Conservation (phyloP, 2,329 filamentous ascomycete genomes). For the Leptographium lundbergii region DNA sequence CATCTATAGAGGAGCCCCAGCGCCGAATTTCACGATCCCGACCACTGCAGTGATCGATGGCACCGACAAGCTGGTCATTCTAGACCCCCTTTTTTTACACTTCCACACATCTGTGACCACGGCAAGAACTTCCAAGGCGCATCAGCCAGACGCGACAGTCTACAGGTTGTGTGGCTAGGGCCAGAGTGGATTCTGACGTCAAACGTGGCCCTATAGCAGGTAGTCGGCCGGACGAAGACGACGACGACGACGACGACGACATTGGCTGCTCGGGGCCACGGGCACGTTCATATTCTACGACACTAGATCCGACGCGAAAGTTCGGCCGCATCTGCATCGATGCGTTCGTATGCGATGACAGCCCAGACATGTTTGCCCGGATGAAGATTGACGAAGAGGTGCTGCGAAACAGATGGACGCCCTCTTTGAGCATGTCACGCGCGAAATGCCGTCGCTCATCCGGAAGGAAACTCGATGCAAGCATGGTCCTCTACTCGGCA, state of each 20-base stretch:
- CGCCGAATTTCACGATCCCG: background rate
- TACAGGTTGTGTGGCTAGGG: background rate
- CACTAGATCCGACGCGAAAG: conserved; percentile 3
- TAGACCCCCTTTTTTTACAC: no score
- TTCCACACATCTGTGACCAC: conserved; percentile 3
- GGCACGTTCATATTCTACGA: conserved; percentile 3
- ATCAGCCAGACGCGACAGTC: background rate
- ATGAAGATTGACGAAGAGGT: conserved; percentile 5
- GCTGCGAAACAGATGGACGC: conserved; percentile 1
- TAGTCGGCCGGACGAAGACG: background rate
- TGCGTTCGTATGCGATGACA: conserved; percentile 5
- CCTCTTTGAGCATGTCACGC: conserved; percentile 1
- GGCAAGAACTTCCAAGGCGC: background rate
- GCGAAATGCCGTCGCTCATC: background rate
- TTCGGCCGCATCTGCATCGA: conserved; percentile 5
- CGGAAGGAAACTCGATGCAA: background rate
- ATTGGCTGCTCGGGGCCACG: conserved; percentile 1
- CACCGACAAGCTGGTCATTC: conserved; percentile 5
- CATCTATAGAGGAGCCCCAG: background rate
- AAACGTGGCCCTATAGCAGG: background rate
- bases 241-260: conserved; percentile 1
- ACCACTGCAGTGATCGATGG: background rate
- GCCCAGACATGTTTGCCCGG: conserved; percentile 5
- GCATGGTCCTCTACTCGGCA: background rate
- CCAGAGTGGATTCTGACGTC: conserved; percentile 6